These are phyloP conservation scores for Panicum virgatum DNA, from an alignment of 202 grass and related monocot genomes.

Conservation along the genomic window DNA sequence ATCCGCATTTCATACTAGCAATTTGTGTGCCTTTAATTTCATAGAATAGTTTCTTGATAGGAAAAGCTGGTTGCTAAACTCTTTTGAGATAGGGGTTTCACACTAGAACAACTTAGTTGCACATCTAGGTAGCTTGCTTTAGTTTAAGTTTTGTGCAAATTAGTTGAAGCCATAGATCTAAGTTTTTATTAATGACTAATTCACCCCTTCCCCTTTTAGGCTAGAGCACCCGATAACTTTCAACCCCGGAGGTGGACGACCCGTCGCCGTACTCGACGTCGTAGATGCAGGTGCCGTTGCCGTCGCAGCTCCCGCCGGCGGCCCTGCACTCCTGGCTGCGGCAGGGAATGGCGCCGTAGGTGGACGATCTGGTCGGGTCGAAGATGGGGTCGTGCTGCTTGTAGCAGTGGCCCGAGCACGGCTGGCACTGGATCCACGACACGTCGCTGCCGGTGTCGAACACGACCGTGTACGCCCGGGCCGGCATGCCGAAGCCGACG, in stretches of 20 bases:
- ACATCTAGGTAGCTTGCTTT: too few relatives aligned
- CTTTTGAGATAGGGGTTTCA: too few relatives aligned
- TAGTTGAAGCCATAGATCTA: too few relatives aligned
- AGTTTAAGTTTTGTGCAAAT: too few relatives aligned
- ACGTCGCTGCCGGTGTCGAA: conserved; percentile 90
- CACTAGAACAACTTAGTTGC: too few relatives aligned
- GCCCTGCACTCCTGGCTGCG: conserved; percentile 28
- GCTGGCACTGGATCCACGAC: conserved; percentile 81
- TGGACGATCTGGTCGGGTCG: conserved; percentile 53
- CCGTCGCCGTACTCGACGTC: conserved; percentile 16
- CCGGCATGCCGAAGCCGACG: conserved; percentile 63
- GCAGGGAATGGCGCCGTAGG: conserved; percentile 64
- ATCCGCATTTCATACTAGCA: too few relatives aligned
- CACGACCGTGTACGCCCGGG: neutral
- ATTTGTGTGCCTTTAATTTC: too few relatives aligned
- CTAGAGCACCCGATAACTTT: too few relatives aligned
- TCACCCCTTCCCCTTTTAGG: too few relatives aligned
- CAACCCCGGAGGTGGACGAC: conserved; percentile 35
- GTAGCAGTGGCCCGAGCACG: conserved; percentile 58
- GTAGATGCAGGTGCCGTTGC: conserved; percentile 34
- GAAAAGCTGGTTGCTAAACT: too few relatives aligned
- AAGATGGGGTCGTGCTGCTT: conserved; percentile 61
- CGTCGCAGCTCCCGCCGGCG: neutral
- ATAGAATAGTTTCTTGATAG: too few relatives aligned
- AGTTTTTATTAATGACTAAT: too few relatives aligned